phyloP scores from a whole-genome alignment of 169 alveolate species.

The Plasmodium inui region DNA sequence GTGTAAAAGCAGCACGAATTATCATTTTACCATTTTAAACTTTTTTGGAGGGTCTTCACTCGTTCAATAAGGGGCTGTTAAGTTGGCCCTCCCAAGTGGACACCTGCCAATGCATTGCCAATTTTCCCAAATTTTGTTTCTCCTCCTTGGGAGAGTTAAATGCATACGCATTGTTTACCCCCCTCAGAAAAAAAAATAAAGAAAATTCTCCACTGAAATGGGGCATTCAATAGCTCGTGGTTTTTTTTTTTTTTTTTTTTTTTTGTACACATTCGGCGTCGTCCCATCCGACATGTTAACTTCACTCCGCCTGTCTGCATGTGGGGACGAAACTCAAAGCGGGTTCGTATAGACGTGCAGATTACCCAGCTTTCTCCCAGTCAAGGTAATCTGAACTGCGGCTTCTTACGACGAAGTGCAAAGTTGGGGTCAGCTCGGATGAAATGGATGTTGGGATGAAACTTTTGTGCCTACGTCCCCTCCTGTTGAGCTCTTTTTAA shows the following conservation, averaged over 20 bases:
- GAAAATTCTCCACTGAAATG: background rate
- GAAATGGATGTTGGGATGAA: too few species aligned
- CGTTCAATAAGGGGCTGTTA: background rate
- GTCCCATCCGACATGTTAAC: background rate
- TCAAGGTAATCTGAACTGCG: background rate
- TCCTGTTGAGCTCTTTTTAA: too few species aligned
- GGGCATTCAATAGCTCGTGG: background rate
- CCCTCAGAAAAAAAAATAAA: background rate
- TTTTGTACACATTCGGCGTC: background rate
- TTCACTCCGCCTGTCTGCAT: background rate
- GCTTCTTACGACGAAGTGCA: background rate
- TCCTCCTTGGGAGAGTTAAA: background rate
- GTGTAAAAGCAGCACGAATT: background rate
- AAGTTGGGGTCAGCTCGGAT: background rate
- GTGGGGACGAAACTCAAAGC: background rate
- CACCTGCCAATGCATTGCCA: background rate
- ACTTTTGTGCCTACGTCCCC: too few species aligned
- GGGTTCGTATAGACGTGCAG: background rate
- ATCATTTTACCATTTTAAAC: background rate
- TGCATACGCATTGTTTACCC: background rate
- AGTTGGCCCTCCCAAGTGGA: background rate
- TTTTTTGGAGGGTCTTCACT: background rate
- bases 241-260: too few species aligned
- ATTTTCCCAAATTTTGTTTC: background rate
- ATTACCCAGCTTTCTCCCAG: background rate